Evolutionary conservation across 2,329 filamentous ascomycete species (phyloP).

Genomic region (Neoscytalidium dimidiatum): DNA sequence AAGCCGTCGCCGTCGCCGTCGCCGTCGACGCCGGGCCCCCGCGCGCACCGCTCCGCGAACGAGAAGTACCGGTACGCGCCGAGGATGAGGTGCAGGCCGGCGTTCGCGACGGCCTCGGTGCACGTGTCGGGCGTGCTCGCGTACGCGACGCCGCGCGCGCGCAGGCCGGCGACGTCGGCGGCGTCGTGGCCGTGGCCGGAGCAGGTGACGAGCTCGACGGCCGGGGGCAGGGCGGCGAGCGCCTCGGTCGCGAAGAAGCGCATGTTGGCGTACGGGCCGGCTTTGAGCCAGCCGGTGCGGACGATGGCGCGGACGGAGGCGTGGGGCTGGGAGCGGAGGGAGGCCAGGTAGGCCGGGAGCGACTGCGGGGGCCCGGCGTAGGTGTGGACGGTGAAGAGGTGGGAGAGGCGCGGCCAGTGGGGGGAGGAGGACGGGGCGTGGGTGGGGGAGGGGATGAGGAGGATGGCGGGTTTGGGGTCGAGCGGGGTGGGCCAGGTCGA

Average conservation of each 20-base stretch:
- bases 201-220: background rate
- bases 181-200: slow-evolving; percentile 3
- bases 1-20: slow-evolving; percentile 35
- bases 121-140: slow-evolving; percentile 72
- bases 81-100: slow-evolving; percentile 69
- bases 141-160: slow-evolving; percentile 59
- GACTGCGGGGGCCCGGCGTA: background rate
- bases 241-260: background rate
- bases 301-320: background rate
- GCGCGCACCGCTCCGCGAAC: slow-evolving; percentile 63
- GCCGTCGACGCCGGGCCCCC: slow-evolving; percentile 28
- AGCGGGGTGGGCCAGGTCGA: background rate
- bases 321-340: background rate
- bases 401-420: background rate
- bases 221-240: background rate
- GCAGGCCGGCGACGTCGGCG: background rate
- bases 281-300: slow-evolving; percentile 11
- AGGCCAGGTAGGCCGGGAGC: background rate
- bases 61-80: slow-evolving; percentile 68
- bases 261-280: background rate
- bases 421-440: background rate
- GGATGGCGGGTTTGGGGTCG: slow-evolving; percentile 1
- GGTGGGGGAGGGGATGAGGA: background rate
- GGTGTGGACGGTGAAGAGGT: background rate
- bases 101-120: slow-evolving; percentile 72